phyloP scores from a whole-genome alignment of 331 rosid genomes.

The Quercus lobata region DNA sequence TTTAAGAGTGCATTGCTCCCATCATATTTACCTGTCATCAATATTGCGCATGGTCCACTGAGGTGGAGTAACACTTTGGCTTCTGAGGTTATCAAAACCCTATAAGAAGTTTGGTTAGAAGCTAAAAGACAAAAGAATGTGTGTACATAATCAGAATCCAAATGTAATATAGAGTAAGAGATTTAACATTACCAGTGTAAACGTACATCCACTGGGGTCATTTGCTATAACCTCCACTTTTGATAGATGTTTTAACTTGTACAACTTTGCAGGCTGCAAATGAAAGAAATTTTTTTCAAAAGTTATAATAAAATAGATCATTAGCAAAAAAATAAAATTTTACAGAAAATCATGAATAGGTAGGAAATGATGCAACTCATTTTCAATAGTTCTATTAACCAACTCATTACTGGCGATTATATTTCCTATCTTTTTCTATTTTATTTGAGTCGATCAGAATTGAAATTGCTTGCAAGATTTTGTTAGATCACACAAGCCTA shows the following conservation, averaged over 20 bases:
- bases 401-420: not conserved
- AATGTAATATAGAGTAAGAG: slow-evolving; percentile 8
- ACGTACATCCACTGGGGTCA: slow-evolving; percentile 91
- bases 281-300: slow-evolving; percentile 16
- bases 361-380: not conserved
- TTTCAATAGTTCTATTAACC: not conserved
- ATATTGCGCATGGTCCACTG: slow-evolving; percentile 98
- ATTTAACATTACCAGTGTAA: slow-evolving; percentile 74
- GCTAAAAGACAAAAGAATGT: not conserved
- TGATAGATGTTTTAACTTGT: slow-evolving; percentile 93
- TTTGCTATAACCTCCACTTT: slow-evolving; percentile 83
- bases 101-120: slow-evolving; percentile 32
- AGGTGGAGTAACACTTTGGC: slow-evolving; percentile 85
- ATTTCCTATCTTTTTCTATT: not conserved
- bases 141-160: not conserved
- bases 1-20: slow-evolving; percentile 16
- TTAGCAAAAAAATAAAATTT: slow-evolving; percentile 2
- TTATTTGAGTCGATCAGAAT: not conserved
- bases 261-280: slow-evolving; percentile 85
- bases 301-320: slow-evolving; percentile 3
- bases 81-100: slow-evolving; percentile 97
- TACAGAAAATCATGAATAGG: not conserved
- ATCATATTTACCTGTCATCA: slow-evolving; percentile 74
- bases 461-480: not conserved
- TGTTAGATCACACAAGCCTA: not conserved